Evolutionary conservation across 495 filamentous ascomycete species (phyloP).

Genomic region (Penicillium tannophilum): DNA sequence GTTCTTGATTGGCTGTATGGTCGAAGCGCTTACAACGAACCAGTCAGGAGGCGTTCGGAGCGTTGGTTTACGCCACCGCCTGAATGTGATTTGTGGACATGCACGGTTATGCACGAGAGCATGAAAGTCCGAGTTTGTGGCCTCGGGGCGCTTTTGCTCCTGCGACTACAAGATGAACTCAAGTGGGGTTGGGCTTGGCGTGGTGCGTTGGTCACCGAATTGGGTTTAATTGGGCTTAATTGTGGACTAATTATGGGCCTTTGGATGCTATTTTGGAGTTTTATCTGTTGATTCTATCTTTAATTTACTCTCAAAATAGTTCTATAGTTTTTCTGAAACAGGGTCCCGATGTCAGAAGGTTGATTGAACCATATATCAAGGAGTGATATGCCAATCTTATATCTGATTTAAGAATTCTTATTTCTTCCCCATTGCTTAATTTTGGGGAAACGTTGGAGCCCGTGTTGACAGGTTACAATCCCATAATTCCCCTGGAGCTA

Average conservation of each 20-base stretch:
- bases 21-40: constrained; percentile 15
- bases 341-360: constrained; percentile 20
- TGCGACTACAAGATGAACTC: neutral
- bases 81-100: constrained; percentile 10
- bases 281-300: constrained; percentile 24
- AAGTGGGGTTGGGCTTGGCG: constrained; percentile 1
- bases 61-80: constrained; percentile 19
- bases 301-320: constrained; percentile 23
- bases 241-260: constrained; percentile 28
- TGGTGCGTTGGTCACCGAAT: neutral
- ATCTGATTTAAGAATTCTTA: neutral
- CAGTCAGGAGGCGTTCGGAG: constrained; percentile 12
- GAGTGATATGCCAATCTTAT: neutral
- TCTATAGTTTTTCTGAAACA: constrained; percentile 22
- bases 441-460: neutral
- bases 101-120: constrained; percentile 3
- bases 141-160: neutral
- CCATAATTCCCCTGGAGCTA: neutral
- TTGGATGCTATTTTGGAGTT: constrained; percentile 10
- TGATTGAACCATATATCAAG: constrained; percentile 19
- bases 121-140: neutral
- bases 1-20: constrained; percentile 10
- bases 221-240: constrained; percentile 12
- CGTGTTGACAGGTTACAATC: neutral
- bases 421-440: neutral